Base-by-base conservation (phyloP, 2,329 filamentous ascomycete species). In the Colletotrichum salicis region DNA sequence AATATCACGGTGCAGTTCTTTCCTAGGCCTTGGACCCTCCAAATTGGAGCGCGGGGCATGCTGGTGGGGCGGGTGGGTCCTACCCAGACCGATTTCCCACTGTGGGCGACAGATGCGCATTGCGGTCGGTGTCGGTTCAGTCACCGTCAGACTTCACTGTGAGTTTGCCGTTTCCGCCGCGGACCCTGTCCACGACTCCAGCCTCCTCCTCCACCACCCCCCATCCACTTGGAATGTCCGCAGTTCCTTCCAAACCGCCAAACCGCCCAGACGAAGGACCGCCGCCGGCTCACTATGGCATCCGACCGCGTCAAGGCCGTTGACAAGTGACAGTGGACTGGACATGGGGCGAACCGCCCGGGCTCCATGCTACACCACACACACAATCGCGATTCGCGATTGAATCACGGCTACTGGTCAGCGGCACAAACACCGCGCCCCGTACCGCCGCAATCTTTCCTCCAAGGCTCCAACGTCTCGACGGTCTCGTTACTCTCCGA, bases 351-450 rank as follows among this genome's bases (percentile, higher is more conserved):
- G 45, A 45, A 11, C 29, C 19, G 45, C 61, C 33, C 24, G 12
- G 10, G 33, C 48, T 51, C 48, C 61, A 29, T 7, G 5, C 48
- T 37, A 45, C 41, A 35, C 41, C 5, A 5, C 41, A 48, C 15
- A 22, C 8, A 22, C 41, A 48, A 48, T 48, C 41, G 52, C 37
- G n/a, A 22, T 27, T 45, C 35, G 65, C 51, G 15, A 57, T 64
- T 64, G 27, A 64, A 31, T 22, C 22, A 45, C 31, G 29, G 31
- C 54, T 19, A 64, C 52, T 58, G 60, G 57, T 45, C 19, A n/a
- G 60, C 52, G 54, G 67, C 57, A 31, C 6, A 27, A 54, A 56
- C 67, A 45, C 61, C 67, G 37, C 55, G 7, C 64, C 63, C 13
- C 24, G 29, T 22, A 27, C 29, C 27, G 61, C 66, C 22, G n/a